These are phyloP conservation scores for Amorphotheca resinae DNA, from an alignment of 495 filamentous ascomycete genomes.

Conservation along the genomic window DNA sequence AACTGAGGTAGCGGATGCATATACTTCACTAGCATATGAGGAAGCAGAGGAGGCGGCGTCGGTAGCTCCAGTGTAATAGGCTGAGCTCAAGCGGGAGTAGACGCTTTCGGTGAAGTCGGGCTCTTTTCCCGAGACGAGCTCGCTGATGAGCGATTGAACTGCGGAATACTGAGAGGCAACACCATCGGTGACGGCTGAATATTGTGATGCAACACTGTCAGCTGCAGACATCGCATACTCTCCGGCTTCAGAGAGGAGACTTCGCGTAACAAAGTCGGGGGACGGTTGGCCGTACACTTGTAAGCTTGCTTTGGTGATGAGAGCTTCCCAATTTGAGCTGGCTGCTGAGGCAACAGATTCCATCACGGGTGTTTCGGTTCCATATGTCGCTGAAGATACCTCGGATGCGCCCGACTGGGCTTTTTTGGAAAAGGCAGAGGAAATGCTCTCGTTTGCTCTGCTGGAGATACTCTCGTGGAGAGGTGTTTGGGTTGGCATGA, in stretches of 20 bases:
- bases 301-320: conserved; percentile 53
- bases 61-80: conserved; percentile 33
- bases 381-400: conserved; percentile 10
- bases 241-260: conserved; percentile 30
- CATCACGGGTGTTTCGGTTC: conserved; percentile 17
- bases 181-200: too few relatives aligned
- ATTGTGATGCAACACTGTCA: conserved; percentile 30
- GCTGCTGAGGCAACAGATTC: conserved; percentile 20
- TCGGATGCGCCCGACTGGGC: conserved; percentile 16
- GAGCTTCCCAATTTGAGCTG: conserved; percentile 43
- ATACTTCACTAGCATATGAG: conserved; percentile 42
- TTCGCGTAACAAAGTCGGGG: conserved; percentile 42
- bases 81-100: conserved; percentile 53
- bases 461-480: conserved; percentile 14
- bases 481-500: conserved; percentile 36
- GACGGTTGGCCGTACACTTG: conserved; percentile 64
- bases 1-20: conserved; percentile 44
- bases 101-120: conserved; percentile 74
- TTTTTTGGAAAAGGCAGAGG: conserved; percentile 27
- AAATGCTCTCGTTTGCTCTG: conserved; percentile 29
- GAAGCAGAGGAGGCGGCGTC: conserved; percentile 37
- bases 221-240: conserved; percentile 42
- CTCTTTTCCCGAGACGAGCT: conserved; percentile 66
- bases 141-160: conserved; percentile 60
- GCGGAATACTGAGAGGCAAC: conserved; percentile 53